Percentiles rank a stretch among this genome's conserved stretches.
Conservation (phyloP, 2,329 filamentous ascomycete genomes). For the Sporothrix sp. region DNA sequence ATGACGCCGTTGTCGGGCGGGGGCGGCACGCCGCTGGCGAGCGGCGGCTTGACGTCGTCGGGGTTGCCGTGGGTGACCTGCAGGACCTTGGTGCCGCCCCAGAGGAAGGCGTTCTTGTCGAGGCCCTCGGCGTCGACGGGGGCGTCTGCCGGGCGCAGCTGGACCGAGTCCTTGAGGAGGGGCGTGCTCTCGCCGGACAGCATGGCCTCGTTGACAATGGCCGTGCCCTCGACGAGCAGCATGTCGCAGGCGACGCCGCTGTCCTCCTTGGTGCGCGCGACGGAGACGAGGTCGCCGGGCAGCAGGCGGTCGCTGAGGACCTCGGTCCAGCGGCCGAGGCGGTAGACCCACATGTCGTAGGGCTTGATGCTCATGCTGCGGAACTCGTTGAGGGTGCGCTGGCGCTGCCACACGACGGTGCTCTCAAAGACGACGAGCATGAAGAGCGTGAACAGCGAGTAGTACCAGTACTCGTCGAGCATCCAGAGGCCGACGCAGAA, state of each 20-base stretch:
- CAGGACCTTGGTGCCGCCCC: constrained; percentile 93
- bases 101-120: constrained; percentile 94
- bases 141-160: constrained; percentile 75
- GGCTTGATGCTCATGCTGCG: constrained; percentile 99
- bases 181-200: constrained; percentile 96
- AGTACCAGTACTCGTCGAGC: constrained; percentile 99
- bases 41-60: constrained; percentile 61
- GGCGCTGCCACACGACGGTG: constrained; percentile 97
- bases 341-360: constrained; percentile 86
- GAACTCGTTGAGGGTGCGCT: constrained; percentile 92
- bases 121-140: constrained; percentile 76
- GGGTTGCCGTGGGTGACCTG: constrained; percentile 83
- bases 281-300: constrained; percentile 87
- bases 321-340: constrained; percentile 79
- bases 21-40: constrained; percentile 66
- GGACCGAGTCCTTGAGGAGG: constrained; percentile 89
- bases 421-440: constrained; percentile 98
- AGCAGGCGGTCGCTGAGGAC: constrained; percentile 83
- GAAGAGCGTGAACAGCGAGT: constrained; percentile 95
- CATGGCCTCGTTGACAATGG: constrained; percentile 99
- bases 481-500: constrained; percentile 99
- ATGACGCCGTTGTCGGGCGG: constrained; percentile 90
- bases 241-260: constrained; percentile 96
- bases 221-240: constrained; percentile 85
- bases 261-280: constrained; percentile 90